phyloP scores from a whole-genome alignment of 2,329 filamentous ascomycete genomes.

The Byssothecium circinans region DNA sequence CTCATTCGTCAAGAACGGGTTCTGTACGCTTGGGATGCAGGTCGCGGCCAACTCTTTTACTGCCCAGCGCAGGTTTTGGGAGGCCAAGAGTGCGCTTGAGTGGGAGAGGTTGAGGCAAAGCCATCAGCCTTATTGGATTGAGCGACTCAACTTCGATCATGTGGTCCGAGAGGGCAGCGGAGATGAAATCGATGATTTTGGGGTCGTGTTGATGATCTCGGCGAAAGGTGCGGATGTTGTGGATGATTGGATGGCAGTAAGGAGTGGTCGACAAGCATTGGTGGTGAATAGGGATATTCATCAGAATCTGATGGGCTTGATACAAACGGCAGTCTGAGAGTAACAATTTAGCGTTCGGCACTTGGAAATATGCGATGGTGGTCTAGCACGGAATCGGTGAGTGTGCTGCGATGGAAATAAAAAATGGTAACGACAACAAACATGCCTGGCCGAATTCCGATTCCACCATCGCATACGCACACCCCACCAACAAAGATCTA shows the following conservation, averaged over 20 bases:
- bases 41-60: too few species aligned
- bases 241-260: conserved; percentile 15
- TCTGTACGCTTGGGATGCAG: too few species aligned
- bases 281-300: conserved; percentile 11
- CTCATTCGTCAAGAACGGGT: too few species aligned
- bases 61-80: conserved; percentile 20
- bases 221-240: conserved; percentile 20
- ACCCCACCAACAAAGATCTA: too few species aligned
- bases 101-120: conserved; percentile 14
- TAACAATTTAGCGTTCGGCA: too few species aligned
- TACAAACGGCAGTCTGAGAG: too few species aligned
- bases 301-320: not conserved
- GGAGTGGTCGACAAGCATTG: not conserved
- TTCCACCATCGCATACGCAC: too few species aligned
- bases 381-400: too few species aligned
- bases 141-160: conserved; percentile 18
- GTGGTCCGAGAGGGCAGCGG: conserved; percentile 13
- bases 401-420: too few species aligned
- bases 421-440: too few species aligned
- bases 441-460: too few species aligned
- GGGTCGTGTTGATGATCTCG: conserved; percentile 20
- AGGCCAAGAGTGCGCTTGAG: conserved; percentile 12
- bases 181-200: conserved; percentile 23
- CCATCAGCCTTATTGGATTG: conserved; percentile 13
- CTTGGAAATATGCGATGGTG: too few species aligned